These are phyloP conservation scores for Galeopsis tetrahit DNA, from an alignment of 257 asterid species.

Conservation along the genomic window DNA sequence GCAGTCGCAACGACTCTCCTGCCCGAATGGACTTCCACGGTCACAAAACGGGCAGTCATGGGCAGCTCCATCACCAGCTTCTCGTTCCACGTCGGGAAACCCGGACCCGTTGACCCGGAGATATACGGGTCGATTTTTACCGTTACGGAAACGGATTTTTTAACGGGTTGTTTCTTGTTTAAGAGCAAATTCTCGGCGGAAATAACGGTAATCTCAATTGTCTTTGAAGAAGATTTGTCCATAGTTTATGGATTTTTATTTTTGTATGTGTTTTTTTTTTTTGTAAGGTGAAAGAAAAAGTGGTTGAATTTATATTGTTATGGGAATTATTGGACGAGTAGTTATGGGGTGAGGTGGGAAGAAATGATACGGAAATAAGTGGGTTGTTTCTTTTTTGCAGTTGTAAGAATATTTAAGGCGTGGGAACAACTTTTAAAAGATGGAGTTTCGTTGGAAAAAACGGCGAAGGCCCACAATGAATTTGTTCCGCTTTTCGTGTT, in stretches of 20 bases:
- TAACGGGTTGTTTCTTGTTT: conserved; percentile 37
- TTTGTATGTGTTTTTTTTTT: neutral
- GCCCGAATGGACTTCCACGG: conserved; percentile 56
- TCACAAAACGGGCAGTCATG: conserved; percentile 46
- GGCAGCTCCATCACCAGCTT: conserved; percentile 63
- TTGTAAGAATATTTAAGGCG: neutral
- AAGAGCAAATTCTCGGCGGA: conserved; percentile 63
- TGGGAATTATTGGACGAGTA: neutral
- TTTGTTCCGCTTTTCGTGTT: too few species aligned
- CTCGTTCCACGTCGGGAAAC: conserved; percentile 70
- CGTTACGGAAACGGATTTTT: conserved; percentile 52
- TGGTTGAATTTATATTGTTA: neutral
- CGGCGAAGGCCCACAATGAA: neutral
- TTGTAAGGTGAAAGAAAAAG: neutral
- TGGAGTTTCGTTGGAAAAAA: conserved; percentile 2
- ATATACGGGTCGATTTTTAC: conserved; percentile 40
- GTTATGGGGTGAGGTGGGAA: conserved; percentile 8
- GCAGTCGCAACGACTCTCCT: conserved; percentile 56
- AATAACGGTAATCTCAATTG: conserved; percentile 65
- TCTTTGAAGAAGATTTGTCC: conserved; percentile 28
- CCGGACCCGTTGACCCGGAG: conserved; percentile 47
- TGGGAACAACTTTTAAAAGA: neutral
- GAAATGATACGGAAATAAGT: conserved; percentile 36
- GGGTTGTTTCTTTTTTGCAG: conserved; percentile 27
- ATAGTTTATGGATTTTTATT: neutral